Evolutionary conservation across 805 yeast species (phyloP).

Genomic region (Teunomyces panamensis): DNA sequence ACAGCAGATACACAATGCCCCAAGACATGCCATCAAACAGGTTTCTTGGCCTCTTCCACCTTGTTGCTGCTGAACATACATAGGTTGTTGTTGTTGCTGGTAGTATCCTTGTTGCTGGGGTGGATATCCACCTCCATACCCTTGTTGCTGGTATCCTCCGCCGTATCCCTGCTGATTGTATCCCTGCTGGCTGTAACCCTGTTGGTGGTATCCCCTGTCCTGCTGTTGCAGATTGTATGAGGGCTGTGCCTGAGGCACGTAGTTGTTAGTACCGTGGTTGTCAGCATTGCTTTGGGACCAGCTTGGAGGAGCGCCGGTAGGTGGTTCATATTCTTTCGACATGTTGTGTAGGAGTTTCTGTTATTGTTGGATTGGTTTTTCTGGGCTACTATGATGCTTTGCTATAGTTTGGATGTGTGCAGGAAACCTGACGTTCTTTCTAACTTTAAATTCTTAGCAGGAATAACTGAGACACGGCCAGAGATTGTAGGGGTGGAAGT

Average conservation of each 20-base stretch:
- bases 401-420: background rate
- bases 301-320: constrained; percentile 28
- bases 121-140: constrained; percentile 11
- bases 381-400: background rate
- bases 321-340: constrained; percentile 17
- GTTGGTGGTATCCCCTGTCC: constrained; percentile 18
- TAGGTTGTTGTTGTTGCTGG: constrained; percentile 43
- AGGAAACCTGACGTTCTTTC: background rate
- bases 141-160: constrained; percentile 20
- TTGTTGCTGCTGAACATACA: constrained; percentile 41
- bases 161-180: constrained; percentile 15
- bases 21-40: constrained; percentile 38
- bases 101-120: constrained; percentile 32
- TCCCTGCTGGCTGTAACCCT: constrained; percentile 11
- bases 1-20: constrained; percentile 41
- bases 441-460: too few species aligned
- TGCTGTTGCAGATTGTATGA: constrained; percentile 13
- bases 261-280: constrained; percentile 7
- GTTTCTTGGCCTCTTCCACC: constrained; percentile 25
- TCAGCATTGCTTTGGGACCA: constrained; percentile 14
- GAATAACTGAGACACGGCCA: too few species aligned
- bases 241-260: constrained; percentile 11
- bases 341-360: background rate
- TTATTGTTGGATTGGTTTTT: background rate
- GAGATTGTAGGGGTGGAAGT: too few species aligned